These are phyloP conservation scores for Fusarium euwallaceae DNA, from an alignment of 2,329 filamentous ascomycete genomes.

Conservation along the genomic window DNA sequence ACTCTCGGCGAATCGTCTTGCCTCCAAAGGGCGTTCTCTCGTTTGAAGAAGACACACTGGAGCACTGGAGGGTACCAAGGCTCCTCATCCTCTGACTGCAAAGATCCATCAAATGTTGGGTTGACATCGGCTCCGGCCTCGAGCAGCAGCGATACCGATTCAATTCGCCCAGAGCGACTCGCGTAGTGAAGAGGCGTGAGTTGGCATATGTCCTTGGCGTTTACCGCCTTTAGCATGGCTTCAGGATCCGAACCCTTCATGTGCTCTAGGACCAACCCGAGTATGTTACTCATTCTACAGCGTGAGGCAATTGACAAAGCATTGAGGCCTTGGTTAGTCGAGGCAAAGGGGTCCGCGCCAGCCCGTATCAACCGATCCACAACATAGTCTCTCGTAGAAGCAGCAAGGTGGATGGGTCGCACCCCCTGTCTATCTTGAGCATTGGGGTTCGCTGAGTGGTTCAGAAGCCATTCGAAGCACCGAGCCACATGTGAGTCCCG, in stretches of 20 bases:
- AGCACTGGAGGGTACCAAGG: constrained; percentile 36
- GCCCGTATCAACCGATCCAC: constrained; percentile 21
- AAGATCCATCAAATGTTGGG: not conserved
- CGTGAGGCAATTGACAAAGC: constrained; percentile 35
- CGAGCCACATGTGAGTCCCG: not conserved
- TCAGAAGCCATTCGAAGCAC: constrained; percentile 18
- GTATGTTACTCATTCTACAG: constrained; percentile 24
- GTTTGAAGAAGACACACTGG: constrained; percentile 30
- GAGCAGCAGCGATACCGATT: constrained; percentile 29
- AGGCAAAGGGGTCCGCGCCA: constrained; percentile 31
- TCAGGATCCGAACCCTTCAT: constrained; percentile 16
- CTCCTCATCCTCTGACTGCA: not conserved
- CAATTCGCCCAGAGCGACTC: constrained; percentile 20
- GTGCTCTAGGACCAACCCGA: constrained; percentile 25
- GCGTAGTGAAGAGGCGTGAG: constrained; percentile 39
- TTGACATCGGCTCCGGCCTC: constrained; percentile 31
- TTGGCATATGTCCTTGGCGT: constrained; percentile 26
- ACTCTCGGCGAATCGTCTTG: not conserved
- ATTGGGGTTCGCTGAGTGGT: constrained; percentile 6
- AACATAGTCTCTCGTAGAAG: constrained; percentile 16
- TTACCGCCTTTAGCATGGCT: constrained; percentile 2
- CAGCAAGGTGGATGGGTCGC: constrained; percentile 36
- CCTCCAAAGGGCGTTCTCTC: constrained; percentile 31
- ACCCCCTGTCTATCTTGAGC: constrained; percentile 17
- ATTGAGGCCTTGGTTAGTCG: constrained; percentile 29